phyloP scores from a whole-genome alignment of 2,329 filamentous ascomycete species.

The Botrytis sinoallii region DNA sequence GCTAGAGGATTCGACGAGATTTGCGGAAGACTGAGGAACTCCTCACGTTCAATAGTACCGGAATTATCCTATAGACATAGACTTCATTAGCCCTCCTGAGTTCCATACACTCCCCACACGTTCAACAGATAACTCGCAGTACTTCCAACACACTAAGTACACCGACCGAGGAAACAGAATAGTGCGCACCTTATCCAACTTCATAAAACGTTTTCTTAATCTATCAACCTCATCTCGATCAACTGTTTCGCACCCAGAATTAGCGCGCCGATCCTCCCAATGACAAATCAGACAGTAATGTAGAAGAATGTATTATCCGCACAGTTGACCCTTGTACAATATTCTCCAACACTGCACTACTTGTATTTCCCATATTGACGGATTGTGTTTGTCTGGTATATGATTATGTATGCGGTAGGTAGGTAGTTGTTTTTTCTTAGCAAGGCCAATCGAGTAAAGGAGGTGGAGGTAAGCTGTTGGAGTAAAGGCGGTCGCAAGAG shows the following conservation, averaged over 20 bases:
- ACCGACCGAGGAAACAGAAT: not conserved
- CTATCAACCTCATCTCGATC: slow-evolving; percentile 96
- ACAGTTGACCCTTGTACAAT: slow-evolving; percentile 97
- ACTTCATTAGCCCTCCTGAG: slow-evolving; percentile 11
- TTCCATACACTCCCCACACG: not conserved
- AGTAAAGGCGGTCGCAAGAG: not conserved
- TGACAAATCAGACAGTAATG: not conserved
- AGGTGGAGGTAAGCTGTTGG: not conserved
- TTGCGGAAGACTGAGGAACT: slow-evolving; percentile 94
- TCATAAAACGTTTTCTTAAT: slow-evolving; percentile 97
- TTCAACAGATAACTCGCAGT: not conserved
- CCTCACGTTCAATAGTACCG: slow-evolving; percentile 96
- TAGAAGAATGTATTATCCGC: slow-evolving; percentile 35
- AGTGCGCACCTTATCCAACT: slow-evolving; percentile 82
- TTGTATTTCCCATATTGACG: slow-evolving; percentile 62
- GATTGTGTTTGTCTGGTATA: slow-evolving; percentile 18
- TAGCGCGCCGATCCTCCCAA: slow-evolving; percentile 4
- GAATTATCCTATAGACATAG: slow-evolving; percentile 73
- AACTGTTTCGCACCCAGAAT: slow-evolving; percentile 53
- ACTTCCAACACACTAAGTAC: not conserved
- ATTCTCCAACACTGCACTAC: slow-evolving; percentile 79
- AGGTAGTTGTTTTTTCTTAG: slow-evolving; percentile 5
- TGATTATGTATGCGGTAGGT: slow-evolving; percentile 15
- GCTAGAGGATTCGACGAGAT: slow-evolving; percentile 97
- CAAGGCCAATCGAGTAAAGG: not conserved